Evolutionary conservation across 768 basidiomycete genomes (phyloP), one percentile per base, ranked within the genome.

Genomic region (Rhodotorula graminis): DNA sequence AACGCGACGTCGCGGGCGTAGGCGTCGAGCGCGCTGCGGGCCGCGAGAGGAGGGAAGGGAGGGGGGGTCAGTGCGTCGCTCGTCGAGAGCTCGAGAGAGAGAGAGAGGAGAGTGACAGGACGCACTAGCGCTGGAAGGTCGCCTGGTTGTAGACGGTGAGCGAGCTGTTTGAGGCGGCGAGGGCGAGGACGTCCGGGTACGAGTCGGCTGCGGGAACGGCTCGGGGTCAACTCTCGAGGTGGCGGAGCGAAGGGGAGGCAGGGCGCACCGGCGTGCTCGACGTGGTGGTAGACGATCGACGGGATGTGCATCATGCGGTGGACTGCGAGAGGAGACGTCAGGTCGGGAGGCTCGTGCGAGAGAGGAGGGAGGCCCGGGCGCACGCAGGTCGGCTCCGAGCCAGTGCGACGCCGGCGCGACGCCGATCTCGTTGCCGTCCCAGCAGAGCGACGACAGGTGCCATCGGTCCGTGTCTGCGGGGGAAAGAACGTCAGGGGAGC

Each of bases 371-470:
- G 53, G 46, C 37, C 9, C 37, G 31, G 11, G 47, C 37, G 6
- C 27, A 67, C 70, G 33, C 0, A 73, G 67, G 56, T 73, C 72
- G 25, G 52, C 61, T 2, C 64, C 72, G 60, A 73, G 61, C 72
- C 72, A 73, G 0, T 37, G n/a, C 10, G 64, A 37, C 7, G 64
- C 47, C n/a, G 67, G 40, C 1, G 55, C 23, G 9, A 61, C 65
- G 10, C 67, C 67, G 23, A 73, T 62, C 55, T 73, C 46, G 40
- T 65, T 37, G 11, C 47, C 72, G 67, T 73, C 72, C 72, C 72
- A 73, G 67, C 72, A 73, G 21, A 73, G 56, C 18, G 52, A 52
- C n/a, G 60, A 25, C 18, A 73, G 68, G 23, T 62, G 68, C 9
- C 55, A 42, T 9, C 72, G 67, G 33, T 57, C 58, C 25, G 67